Base-by-base conservation (phyloP, 208 protist genomes). In the Naegleria lovaniensis region DNA sequence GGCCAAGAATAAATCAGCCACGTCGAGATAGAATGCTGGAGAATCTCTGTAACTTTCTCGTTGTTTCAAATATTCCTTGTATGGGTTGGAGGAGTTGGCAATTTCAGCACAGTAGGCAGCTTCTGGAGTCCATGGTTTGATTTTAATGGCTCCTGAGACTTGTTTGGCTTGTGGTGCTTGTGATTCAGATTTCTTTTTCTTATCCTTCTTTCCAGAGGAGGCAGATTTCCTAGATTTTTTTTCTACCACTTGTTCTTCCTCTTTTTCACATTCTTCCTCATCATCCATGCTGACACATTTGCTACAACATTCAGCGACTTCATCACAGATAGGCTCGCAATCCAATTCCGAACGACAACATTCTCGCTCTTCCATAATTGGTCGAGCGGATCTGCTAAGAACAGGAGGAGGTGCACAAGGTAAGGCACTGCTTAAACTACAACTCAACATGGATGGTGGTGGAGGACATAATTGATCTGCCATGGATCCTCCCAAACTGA, bases 1-100 rank as follows among this genome's bases (percentile, higher is more conserved):
- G 9, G 41, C 0, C 16, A 89, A 25, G n/a, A 55, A 89, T 40
- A n/a, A 89, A 40, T 89, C 48, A n/a, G 85, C 85, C 13, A 58
- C 41, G 25, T 89, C 85, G 5, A 89, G 51, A 40, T 41, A 89
- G 48, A 89, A 89, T 11, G 85, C 85, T 41, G 85, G 85, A 13
- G 85, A 88, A 19, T 55, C 19, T 25, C 4, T 39, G 29, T 67
- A 38, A 22, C 22, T 41, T 41, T 67, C 51, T 89, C 85, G 55
- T 67, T 41, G n/a, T 25, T 67, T 40, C n/a, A 89, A 89, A 67
- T 89, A 89, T 19, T 33, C 41, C 33, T 39, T 38, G 15, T 89
- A 89, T 11, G 19, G 41, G 67, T 89, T 48, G 29, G 25, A 36
- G 29, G 85, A 0, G 6, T 22, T 39, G 5, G 7, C 0, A 11